Evolutionary conservation across 495 filamentous ascomycete species (phyloP).

Genomic region (Podospora tetraspora): DNA sequence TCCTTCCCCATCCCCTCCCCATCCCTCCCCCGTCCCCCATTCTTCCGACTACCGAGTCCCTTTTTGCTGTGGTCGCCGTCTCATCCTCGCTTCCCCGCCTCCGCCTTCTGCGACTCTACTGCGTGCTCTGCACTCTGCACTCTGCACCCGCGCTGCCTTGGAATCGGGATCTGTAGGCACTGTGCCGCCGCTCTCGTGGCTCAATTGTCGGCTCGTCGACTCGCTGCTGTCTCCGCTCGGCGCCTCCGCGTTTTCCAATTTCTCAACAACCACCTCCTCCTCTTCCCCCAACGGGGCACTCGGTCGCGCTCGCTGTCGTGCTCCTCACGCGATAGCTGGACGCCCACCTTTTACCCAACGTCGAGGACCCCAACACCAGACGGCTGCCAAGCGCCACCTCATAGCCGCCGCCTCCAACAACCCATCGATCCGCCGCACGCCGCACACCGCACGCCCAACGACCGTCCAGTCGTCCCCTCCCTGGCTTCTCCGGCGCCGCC

Average conservation of each 20-base stretch:
- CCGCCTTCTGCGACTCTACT: conserved; percentile 17
- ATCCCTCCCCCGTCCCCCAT: conserved; percentile 4
- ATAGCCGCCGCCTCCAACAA: neutral
- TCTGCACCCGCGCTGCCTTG: neutral
- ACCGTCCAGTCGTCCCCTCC: neutral
- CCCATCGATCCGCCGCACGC: neutral
- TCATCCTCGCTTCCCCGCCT: conserved; percentile 24
- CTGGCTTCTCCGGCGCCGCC: neutral
- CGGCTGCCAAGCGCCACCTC: conserved; percentile 5
- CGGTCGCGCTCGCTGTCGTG: conserved; percentile 12
- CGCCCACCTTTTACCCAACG: conserved; percentile 24
- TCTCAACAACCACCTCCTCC: neutral
- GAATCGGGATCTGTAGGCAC: neutral
- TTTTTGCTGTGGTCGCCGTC: neutral
- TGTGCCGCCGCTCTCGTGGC: neutral
- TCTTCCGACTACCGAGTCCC: conserved; percentile 25
- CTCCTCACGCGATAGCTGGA: conserved; percentile 7
- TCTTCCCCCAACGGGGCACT: conserved; percentile 7
- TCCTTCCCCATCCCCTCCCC: too few species aligned
- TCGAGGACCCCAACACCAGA: neutral
- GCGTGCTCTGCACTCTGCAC: neutral
- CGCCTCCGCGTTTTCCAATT: neutral
- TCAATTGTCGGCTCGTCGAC: neutral
- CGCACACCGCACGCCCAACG: neutral
- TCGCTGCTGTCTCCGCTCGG: conserved; percentile 22